These are phyloP conservation scores for Paraleonurus japonicus DNA, from an alignment of 257 asterid species.

Conservation along the genomic window DNA sequence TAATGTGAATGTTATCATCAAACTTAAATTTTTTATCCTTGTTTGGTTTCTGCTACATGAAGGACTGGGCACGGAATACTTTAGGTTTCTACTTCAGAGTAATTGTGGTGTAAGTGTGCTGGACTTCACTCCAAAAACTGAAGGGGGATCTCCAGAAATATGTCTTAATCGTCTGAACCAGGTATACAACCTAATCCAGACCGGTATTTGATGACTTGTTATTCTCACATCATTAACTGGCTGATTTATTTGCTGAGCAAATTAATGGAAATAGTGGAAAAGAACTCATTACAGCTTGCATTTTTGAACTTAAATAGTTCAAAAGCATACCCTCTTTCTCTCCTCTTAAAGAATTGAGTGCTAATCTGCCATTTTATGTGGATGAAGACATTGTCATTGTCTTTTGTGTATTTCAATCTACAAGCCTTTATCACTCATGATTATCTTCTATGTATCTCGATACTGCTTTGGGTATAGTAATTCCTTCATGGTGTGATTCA, in stretches of 20 bases:
- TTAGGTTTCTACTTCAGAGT: conserved; percentile 88
- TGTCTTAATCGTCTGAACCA: conserved; percentile 92
- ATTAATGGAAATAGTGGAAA: not conserved
- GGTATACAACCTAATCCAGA: conserved; percentile 37
- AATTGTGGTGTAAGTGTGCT: conserved; percentile 92
- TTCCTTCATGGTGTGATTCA: not conserved
- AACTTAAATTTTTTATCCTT: not conserved
- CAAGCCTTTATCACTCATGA: not conserved
- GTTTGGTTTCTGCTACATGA: conserved; percentile 5
- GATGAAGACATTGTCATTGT: not conserved
- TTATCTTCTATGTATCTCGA: too few relatives aligned
- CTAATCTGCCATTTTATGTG: not conserved
- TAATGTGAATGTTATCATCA: not conserved
- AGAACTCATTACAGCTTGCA: not conserved
- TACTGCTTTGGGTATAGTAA: not conserved
- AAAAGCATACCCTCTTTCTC: not conserved
- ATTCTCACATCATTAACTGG: not conserved
- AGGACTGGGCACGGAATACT: conserved; percentile 86
- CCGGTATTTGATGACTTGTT: not conserved
- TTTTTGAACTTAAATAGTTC: not conserved
- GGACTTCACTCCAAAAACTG: conserved; percentile 82
- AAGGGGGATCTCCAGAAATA: conserved; percentile 54
- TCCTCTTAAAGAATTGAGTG: not conserved
- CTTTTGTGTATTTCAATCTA: not conserved
- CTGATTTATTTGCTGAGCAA: not conserved